Evolutionary conservation across 108 stramenopile species (phyloP).

Genomic region (Halocafeteria seosinensis): DNA sequence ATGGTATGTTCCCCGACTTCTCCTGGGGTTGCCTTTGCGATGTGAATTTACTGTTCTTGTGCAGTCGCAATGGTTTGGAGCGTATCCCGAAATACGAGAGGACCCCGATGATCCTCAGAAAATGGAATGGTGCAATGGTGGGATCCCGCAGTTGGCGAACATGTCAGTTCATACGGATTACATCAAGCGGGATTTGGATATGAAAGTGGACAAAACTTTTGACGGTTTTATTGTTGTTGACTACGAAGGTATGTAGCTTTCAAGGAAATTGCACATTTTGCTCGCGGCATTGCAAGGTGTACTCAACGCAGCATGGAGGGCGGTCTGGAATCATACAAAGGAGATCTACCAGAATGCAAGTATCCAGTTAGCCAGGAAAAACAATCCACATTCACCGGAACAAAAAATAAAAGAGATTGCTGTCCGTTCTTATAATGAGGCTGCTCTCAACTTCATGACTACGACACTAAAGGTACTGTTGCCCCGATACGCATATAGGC

Average conservation of each 20-base stretch:
- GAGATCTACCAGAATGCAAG: not conserved
- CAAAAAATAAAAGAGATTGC: not conserved
- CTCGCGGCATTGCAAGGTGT: too few species aligned
- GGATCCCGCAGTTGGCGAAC: not conserved
- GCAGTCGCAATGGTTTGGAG: too few species aligned
- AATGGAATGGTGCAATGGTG: constrained; percentile 4
- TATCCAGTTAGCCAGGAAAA: not conserved
- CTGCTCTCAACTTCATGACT: not conserved
- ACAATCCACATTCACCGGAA: not conserved
- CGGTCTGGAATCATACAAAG: not conserved
- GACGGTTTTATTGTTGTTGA: not conserved
- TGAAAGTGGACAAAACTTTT: not conserved
- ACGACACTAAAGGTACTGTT: not conserved
- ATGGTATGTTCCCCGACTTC: too few species aligned
- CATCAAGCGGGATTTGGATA: not conserved
- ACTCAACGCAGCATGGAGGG: too few species aligned
- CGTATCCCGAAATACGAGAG: too few species aligned
- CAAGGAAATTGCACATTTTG: too few species aligned
- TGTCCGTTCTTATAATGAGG: not conserved
- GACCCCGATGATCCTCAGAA: too few species aligned
- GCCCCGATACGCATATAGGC: too few species aligned
- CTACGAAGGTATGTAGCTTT: too few species aligned
- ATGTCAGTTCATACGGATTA: not conserved
- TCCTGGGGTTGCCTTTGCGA: too few species aligned
- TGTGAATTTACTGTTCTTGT: too few species aligned